Percentiles rank a stretch among this genome's conserved stretches.
phyloP scores from a whole-genome alignment of 1,139 yeast species.

The Yamadazyma blattariae region DNA sequence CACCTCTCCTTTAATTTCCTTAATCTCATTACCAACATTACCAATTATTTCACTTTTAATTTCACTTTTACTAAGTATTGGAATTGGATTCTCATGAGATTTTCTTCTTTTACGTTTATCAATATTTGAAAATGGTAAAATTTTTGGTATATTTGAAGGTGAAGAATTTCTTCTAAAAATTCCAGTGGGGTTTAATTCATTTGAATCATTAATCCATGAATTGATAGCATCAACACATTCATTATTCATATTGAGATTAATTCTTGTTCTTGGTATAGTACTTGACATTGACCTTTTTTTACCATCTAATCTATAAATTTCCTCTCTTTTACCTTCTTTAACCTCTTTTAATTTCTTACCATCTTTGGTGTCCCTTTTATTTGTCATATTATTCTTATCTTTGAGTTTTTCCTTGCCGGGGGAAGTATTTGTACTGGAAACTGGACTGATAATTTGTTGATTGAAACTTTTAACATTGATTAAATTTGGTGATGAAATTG shows the following conservation, averaged over 20 bases:
- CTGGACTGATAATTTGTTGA: background rate
- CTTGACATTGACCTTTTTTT: slow-evolving; percentile 4
- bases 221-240: slow-evolving; percentile 41
- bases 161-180: slow-evolving; percentile 23
- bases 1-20: no score
- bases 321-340: background rate
- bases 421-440: background rate
- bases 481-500: slow-evolving; percentile 15
- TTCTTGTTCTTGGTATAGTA: slow-evolving; percentile 8
- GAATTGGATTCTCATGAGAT: background rate
- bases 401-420: no score
- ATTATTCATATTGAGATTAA: slow-evolving; percentile 38
- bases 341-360: background rate
- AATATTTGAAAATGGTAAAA: background rate
- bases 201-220: slow-evolving; percentile 28
- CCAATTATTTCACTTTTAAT: no score
- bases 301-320: background rate
- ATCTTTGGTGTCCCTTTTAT: background rate
- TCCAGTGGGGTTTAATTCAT: slow-evolving; percentile 27
- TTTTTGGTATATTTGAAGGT: background rate
- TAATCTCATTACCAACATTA: no score
- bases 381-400: background rate
- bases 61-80: no score
- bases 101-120: background rate
- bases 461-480: background rate